These are phyloP conservation scores for Fusarium chuoi DNA, from an alignment of 2,329 filamentous ascomycete species.

Conservation along the genomic window DNA sequence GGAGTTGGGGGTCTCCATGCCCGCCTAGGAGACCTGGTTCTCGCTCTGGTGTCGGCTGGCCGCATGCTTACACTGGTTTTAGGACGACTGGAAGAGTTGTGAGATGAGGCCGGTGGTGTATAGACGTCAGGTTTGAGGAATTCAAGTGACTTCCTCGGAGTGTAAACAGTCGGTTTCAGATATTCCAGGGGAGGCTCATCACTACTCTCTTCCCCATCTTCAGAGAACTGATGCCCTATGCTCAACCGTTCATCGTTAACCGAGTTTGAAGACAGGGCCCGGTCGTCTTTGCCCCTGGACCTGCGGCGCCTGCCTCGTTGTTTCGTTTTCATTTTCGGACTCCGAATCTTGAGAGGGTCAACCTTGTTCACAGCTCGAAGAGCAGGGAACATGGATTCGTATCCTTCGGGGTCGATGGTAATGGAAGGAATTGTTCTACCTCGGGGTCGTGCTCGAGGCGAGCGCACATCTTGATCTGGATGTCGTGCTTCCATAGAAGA, in stretches of 20 bases:
- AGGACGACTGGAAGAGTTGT: not conserved
- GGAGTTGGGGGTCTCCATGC: slow-evolving; percentile 27
- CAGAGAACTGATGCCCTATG: not conserved
- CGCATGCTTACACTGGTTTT: not conserved
- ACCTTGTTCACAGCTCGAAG: slow-evolving; percentile 9
- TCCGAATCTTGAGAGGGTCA: not conserved
- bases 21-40: slow-evolving; percentile 7
- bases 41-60: not conserved
- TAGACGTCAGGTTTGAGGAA: slow-evolving; percentile 22
- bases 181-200: not conserved
- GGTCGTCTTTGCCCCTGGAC: not conserved
- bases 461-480: not conserved
- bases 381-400: slow-evolving; percentile 41
- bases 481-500: slow-evolving; percentile 1
- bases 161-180: slow-evolving; percentile 25
- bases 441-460: not conserved
- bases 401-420: slow-evolving; percentile 33
- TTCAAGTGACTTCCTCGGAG: slow-evolving; percentile 19
- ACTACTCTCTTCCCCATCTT: not conserved
- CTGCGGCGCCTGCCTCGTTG: not conserved
- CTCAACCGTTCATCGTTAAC: not conserved
- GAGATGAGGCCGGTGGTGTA: slow-evolving; percentile 26
- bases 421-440: not conserved
- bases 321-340: not conserved
- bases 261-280: not conserved